Percentiles rank a stretch among this genome's conserved stretches.
Evolutionary conservation across 208 protist species (phyloP).

Genomic region (Trypanosoma brucei): DNA sequence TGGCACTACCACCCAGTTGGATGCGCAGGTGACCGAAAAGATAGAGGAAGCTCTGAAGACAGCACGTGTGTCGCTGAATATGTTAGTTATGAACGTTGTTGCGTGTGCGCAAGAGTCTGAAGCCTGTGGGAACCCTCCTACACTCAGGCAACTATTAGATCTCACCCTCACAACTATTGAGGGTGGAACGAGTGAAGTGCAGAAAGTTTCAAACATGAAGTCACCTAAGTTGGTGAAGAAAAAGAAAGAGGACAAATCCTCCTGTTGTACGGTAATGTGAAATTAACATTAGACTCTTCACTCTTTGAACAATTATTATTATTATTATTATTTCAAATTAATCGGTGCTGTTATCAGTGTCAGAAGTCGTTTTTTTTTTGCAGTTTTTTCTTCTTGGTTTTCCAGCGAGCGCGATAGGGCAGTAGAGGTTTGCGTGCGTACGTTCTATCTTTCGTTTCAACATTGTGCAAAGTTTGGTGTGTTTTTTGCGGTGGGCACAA

Average conservation of each 20-base stretch:
- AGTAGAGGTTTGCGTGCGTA: no score
- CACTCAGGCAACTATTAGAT: constrained; percentile 58
- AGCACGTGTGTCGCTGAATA: constrained; percentile 65
- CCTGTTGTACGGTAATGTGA: constrained; percentile 22
- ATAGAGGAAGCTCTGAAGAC: constrained; percentile 45
- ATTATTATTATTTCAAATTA: no score
- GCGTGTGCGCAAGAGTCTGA: constrained; percentile 37
- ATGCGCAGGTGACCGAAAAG: constrained; percentile 32
- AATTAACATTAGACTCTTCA: neutral
- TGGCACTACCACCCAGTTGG: constrained; percentile 33
- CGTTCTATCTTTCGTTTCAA: no score
- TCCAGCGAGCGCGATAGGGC: no score
- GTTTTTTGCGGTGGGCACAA: no score
- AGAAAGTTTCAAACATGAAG: constrained; percentile 42
- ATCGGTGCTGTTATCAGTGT: no score
- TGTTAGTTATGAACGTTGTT: constrained; percentile 54
- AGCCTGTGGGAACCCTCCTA: constrained; percentile 26
- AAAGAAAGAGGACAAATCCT: constrained; percentile 9
- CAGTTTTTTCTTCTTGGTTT: no score
- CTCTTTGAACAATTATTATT: no score
- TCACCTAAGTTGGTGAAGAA: constrained; percentile 37
- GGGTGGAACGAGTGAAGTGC: constrained; percentile 21
- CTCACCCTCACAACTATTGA: constrained; percentile 62
- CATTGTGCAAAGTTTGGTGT: no score
- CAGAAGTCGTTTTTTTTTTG: no score